A percentile compares a stretch with the other conserved stretches of the same genome.
Evolutionary conservation across 768 basidiomycete genomes (phyloP).

Genomic region (Naganishia vishniacii): DNA sequence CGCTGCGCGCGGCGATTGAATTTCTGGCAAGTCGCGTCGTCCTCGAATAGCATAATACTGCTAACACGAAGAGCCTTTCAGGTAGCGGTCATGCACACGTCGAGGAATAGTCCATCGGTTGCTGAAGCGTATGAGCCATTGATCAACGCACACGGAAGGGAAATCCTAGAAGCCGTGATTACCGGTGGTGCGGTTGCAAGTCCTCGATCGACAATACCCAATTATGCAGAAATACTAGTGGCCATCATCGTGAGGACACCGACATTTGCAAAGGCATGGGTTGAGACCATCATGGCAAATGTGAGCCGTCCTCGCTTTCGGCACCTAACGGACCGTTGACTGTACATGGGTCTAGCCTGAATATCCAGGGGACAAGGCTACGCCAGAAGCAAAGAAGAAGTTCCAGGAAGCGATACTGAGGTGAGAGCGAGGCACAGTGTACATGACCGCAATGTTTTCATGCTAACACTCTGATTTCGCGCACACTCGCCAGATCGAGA

Average conservation of each 20-base stretch:
- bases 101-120: slow-evolving; percentile 19
- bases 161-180: slow-evolving; percentile 65
- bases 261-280: slow-evolving; percentile 62
- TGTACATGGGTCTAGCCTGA: slow-evolving; percentile 56
- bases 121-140: slow-evolving; percentile 54
- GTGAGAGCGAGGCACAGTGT: slow-evolving; percentile 30
- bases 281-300: slow-evolving; percentile 60
- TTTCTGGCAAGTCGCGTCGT: slow-evolving; percentile 63
- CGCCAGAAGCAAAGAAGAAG: slow-evolving; percentile 66
- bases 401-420: slow-evolving; percentile 52
- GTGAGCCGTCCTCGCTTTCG: slow-evolving; percentile 32
- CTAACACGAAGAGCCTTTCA: neutral
- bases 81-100: slow-evolving; percentile 27
- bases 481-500: slow-evolving; percentile 52
- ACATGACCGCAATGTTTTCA: neutral
- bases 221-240: slow-evolving; percentile 75
- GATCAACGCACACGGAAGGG: slow-evolving; percentile 50
- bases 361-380: slow-evolving; percentile 69
- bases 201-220: slow-evolving; percentile 73
- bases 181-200: slow-evolving; percentile 77
- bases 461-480: neutral
- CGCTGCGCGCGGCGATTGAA: slow-evolving; percentile 70
- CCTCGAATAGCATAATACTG: neutral
- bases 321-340: neutral
- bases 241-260: slow-evolving; percentile 60